A percentile compares a stretch with the other conserved stretches of the same genome.
Evolutionary conservation across 1,284 basidiomycete genomes (phyloP).

Genomic region (Athelia psychrophila): DNA sequence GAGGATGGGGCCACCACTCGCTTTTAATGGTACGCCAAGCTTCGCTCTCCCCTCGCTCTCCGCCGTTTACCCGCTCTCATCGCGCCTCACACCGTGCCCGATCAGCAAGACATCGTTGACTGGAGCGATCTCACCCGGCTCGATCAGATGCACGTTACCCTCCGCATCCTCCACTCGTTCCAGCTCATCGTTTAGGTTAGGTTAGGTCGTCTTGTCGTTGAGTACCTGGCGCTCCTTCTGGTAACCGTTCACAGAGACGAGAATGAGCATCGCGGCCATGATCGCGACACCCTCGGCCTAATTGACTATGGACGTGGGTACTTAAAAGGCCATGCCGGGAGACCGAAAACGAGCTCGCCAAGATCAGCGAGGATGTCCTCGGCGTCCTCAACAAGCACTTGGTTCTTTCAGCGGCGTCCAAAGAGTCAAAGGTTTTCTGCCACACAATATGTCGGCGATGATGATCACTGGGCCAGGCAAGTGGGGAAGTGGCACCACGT

Average conservation of each 20-base stretch:
- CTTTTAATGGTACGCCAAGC: too few relatives aligned
- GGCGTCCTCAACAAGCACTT: too few relatives aligned
- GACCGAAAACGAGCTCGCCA: too few relatives aligned
- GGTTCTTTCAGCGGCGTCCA: too few relatives aligned
- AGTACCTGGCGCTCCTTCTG: conserved; percentile 92
- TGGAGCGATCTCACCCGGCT: conserved; percentile 94
- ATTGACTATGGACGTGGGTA: conserved; percentile 70
- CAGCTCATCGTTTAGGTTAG: too few relatives aligned
- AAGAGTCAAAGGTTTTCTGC: too few relatives aligned
- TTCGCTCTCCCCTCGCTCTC: conserved; percentile 97
- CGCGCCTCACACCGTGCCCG: conserved; percentile 94
- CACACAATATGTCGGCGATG: conserved; percentile 10
- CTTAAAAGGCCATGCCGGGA: conserved; percentile 51
- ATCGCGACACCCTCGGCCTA: conserved; percentile 99
- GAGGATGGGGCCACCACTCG: too few relatives aligned
- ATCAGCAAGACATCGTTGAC: conserved; percentile 93
- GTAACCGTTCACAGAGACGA: conserved; percentile 89
- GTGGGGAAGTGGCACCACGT: conserved; percentile 11
- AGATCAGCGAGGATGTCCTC: too few relatives aligned
- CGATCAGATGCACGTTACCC: conserved; percentile 88
- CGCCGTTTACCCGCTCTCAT: conserved; percentile 95
- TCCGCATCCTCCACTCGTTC: conserved; percentile 93
- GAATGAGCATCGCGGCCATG: conserved; percentile 83
- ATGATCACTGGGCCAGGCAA: conserved; percentile 13
- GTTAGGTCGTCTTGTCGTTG: conserved; percentile 92